Percentiles rank a stretch among this genome's conserved stretches.
Conservation (phyloP, 306 rosid species). For the Lupinus albus region DNA sequence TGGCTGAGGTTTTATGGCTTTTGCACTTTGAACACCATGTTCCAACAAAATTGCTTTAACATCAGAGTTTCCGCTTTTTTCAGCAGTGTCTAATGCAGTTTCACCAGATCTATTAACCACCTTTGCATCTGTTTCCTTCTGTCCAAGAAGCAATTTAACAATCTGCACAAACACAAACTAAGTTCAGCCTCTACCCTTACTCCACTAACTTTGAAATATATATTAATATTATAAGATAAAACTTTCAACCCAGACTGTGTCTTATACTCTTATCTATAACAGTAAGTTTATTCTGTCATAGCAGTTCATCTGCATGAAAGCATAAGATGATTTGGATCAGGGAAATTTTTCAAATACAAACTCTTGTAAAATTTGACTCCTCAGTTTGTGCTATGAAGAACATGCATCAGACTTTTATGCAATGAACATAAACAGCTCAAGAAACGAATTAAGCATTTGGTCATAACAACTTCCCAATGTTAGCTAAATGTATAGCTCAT, state of each 20-base stretch:
- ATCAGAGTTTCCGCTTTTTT: constrained; percentile 64
- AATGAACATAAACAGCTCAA: neutral
- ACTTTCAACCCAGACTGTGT: neutral
- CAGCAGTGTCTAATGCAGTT: constrained; percentile 90
- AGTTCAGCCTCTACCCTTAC: constrained; percentile 15
- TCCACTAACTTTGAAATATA: constrained; percentile 1
- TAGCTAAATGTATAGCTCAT: neutral
- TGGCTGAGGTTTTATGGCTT: constrained; percentile 58
- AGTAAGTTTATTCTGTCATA: neutral
- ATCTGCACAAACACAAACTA: constrained; percentile 57
- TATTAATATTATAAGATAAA: neutral
- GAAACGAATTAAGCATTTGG: constrained; percentile 1
- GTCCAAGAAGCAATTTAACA: constrained; percentile 67
- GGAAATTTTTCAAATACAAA: neutral
- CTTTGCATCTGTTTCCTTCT: constrained; percentile 54
- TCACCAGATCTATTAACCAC: constrained; percentile 71
- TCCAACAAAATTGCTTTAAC: constrained; percentile 59
- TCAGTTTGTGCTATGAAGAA: constrained; percentile 13
- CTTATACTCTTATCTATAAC: neutral
- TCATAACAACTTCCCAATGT: constrained; percentile 5
- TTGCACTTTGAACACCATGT: constrained; percentile 68
- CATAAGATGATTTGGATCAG: neutral
- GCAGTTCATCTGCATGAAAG: constrained; percentile 18
- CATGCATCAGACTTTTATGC: neutral
- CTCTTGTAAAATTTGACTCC: neutral